Base-by-base conservation (phyloP, 202 grass and related monocot species). In the Sporobolus alterniflorus region DNA sequence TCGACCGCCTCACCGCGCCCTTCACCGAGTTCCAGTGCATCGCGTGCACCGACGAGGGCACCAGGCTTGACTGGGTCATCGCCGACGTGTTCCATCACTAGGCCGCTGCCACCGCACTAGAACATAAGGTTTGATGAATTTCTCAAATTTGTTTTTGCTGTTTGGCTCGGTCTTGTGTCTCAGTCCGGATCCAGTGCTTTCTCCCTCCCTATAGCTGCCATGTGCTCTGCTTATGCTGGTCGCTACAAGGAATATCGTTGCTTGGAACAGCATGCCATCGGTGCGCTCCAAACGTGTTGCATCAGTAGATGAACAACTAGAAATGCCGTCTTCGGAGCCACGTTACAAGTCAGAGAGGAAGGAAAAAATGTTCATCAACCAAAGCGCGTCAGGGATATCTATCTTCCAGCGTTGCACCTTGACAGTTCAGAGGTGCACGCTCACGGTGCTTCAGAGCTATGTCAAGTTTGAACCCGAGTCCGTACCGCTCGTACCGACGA, bases 1-100 rank as follows among this genome's bases (percentile, higher is more conserved):
- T 61, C 13, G 57, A 61, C 26, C 1, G 13, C 5, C 57, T 61
- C 8, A 26, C 12, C 26, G 25, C 25, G 25, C 57, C 57, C 1
- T 61, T 61, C 8, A 4, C 26, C 1, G 57, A 61, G 25, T 61
- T 61, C 57, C 4, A 29, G 1, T 1, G 57, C 57, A 13, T 24
- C 24, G 54, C 73, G 31, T 60, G 73, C 73, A 13, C n/a, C 16
- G 47, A 26, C 1, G 17, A 20, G 24, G 49, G 10, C 13, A 28
- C 16, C 31, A 83, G 47, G 28, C 81, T 89, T 16, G 81, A 92
- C 28, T 92, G 86, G 83, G 31, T 92, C 57, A 17, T 91, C 28
- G 52, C 22, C 70, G 92, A 92, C 84, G 69, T 50, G 33, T 10
- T 83, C 28, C 89, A 86, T 9, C 42, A 88, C 44, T 90, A 84